These are phyloP conservation scores for Kwoniella sp. DNA, from an alignment of 768 basidiomycete genomes.

Conservation along the genomic window DNA sequence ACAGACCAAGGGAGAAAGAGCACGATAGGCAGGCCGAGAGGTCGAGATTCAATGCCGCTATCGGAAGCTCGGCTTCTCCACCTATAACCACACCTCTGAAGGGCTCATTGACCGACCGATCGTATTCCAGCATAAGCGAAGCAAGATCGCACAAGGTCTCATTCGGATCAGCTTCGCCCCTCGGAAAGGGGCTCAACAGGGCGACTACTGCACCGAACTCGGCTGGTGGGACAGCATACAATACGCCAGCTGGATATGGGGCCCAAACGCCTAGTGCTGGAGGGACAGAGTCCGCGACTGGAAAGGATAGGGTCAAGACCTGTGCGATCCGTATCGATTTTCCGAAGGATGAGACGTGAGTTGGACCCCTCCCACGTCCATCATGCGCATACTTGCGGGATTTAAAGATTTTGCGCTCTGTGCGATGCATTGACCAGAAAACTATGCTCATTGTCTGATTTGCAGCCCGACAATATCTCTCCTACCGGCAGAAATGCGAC, in stretches of 20 bases:
- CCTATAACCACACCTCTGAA: slow-evolving; percentile 19
- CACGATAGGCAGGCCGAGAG: slow-evolving; percentile 4
- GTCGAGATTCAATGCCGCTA: slow-evolving; percentile 1
- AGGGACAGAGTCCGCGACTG: background rate
- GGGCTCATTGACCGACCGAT: slow-evolving; percentile 17
- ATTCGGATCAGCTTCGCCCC: slow-evolving; percentile 19
- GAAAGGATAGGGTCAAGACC: slow-evolving; percentile 14
- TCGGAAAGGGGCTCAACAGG: slow-evolving; percentile 12
- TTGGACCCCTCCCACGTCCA: background rate
- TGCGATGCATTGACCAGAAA: background rate
- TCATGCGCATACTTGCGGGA: background rate
- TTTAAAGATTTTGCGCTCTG: no score
- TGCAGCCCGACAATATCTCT: slow-evolving; percentile 30
- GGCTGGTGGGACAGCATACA: slow-evolving; percentile 6
- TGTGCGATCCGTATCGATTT: slow-evolving; percentile 36
- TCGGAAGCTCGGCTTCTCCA: slow-evolving; percentile 15
- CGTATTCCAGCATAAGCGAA: slow-evolving; percentile 10
- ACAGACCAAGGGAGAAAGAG: background rate
- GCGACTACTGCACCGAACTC: slow-evolving; percentile 11
- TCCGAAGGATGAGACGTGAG: slow-evolving; percentile 27
- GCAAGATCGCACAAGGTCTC: slow-evolving; percentile 16
- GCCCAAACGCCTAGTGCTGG: slow-evolving; percentile 12
- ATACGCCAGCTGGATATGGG: slow-evolving; percentile 10
- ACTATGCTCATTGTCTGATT: slow-evolving; percentile 2
- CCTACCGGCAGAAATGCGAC: slow-evolving; percentile 24